Evolutionary conservation across 129 eudicot genomes (phyloP).

Genomic region (Sambucus nigra): DNA sequence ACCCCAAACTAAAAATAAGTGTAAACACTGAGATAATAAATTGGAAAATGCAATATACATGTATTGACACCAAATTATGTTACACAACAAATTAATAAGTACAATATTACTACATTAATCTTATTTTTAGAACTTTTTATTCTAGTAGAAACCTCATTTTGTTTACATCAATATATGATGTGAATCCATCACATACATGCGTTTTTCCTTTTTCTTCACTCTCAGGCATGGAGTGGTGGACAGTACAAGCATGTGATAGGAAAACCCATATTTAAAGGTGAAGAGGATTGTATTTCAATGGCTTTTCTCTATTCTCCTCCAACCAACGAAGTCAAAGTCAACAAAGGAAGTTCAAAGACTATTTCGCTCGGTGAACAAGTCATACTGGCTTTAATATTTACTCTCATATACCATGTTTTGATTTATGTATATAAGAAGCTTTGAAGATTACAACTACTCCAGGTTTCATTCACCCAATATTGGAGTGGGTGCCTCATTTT

Average conservation of each 20-base stretch:
- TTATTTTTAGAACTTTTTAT: no score
- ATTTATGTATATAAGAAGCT: slow-evolving; percentile 7
- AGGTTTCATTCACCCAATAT: no score
- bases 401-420: slow-evolving; percentile 22
- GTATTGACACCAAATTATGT: no score
- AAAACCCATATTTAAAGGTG: slow-evolving; percentile 37
- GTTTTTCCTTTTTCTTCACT: not conserved
- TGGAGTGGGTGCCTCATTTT: no score
- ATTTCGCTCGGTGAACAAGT: slow-evolving; percentile 42
- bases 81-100: no score
- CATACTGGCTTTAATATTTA: slow-evolving; percentile 17
- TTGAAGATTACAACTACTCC: no score
- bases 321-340: not conserved
- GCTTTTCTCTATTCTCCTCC: slow-evolving; percentile 64
- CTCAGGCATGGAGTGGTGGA: slow-evolving; percentile 56
- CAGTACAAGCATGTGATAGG: slow-evolving; percentile 72
- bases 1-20: no score
- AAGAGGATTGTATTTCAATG: slow-evolving; percentile 44
- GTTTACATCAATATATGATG: not conserved
- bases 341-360: slow-evolving; percentile 5
- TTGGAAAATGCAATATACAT: not conserved
- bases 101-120: no score
- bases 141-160: not conserved
- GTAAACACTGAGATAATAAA: no score
- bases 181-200: not conserved